These are phyloP conservation scores for Sugiyamaella valdiviana DNA, from an alignment of 805 yeast genomes.

Conservation along the genomic window DNA sequence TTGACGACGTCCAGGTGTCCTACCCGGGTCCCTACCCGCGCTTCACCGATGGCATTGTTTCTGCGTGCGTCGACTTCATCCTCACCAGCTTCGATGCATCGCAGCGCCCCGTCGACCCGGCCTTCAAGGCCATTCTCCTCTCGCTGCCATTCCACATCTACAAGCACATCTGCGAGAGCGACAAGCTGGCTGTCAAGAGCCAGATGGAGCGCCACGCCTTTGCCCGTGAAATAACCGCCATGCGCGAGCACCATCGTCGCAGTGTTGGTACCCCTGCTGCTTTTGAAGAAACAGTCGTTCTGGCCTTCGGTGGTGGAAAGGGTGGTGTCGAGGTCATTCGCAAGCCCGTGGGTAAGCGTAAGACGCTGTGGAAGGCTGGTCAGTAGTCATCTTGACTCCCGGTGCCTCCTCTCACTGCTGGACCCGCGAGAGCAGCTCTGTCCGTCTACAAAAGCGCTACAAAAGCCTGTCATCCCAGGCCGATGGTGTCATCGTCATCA, in stretches of 20 bases:
- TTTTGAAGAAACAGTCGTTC: constrained; percentile 31
- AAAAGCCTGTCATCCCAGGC: too few species aligned
- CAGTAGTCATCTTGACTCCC: constrained; percentile 1
- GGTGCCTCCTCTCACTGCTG: neutral
- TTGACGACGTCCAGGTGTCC: constrained; percentile 14
- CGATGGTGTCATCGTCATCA: too few species aligned
- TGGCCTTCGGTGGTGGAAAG: constrained; percentile 33
- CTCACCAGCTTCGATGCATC: constrained; percentile 15
- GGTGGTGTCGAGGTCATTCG: constrained; percentile 29
- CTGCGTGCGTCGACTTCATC: constrained; percentile 20
- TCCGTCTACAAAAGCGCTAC: too few species aligned
- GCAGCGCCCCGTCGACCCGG: constrained; percentile 13
- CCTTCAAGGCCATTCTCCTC: constrained; percentile 17
- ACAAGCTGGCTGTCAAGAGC: constrained; percentile 21
- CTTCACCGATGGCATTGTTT: constrained; percentile 24
- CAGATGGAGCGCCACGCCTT: constrained; percentile 30
- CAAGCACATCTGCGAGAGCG: constrained; percentile 28
- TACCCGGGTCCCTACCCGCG: constrained; percentile 30
- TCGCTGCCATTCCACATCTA: constrained; percentile 27
- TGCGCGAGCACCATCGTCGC: constrained; percentile 23
- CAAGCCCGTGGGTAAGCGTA: constrained; percentile 19
- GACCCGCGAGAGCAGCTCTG: too few species aligned
- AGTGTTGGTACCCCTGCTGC: constrained; percentile 1
- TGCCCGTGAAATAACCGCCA: constrained; percentile 26
- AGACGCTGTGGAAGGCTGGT: constrained; percentile 22